Evolutionary conservation across 805 yeast genomes (phyloP).

Genomic region (Allodekkera sacchari): DNA sequence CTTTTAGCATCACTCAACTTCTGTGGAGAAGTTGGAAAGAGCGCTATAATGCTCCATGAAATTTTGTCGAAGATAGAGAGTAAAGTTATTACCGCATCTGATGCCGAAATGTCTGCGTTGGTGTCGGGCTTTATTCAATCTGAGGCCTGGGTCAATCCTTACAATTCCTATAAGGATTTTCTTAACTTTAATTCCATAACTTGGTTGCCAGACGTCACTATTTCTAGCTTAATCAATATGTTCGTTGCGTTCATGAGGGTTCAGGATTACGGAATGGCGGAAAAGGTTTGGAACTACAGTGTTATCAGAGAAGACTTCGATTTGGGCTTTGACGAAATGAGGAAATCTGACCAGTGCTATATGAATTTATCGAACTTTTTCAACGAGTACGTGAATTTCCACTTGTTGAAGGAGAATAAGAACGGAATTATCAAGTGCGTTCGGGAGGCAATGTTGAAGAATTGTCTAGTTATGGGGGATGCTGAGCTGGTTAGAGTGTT

Average conservation of each 20-base stretch:
- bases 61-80: conserved; percentile 28
- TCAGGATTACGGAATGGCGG: conserved; percentile 16
- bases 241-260: conserved; percentile 16
- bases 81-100: conserved; percentile 6
- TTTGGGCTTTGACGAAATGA: conserved; percentile 7
- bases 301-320: conserved; percentile 27
- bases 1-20: conserved; percentile 45
- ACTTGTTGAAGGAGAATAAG: conserved; percentile 14
- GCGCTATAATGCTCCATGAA: conserved; percentile 50
- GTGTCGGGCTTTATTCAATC: conserved; percentile 22
- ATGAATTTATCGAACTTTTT: conserved; percentile 13
- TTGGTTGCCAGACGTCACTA: conserved; percentile 28
- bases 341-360: conserved; percentile 8
- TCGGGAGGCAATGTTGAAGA: conserved; percentile 23
- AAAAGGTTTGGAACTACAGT: conserved; percentile 24
- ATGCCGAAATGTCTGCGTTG: conserved; percentile 11
- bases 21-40: conserved; percentile 39
- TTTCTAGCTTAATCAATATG: conserved; percentile 17
- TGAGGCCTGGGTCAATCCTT: conserved; percentile 18
- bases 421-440: conserved; percentile 19
- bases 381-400: conserved; percentile 14
- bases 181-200: conserved; percentile 20
- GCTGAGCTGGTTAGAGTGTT: conserved; percentile 16
- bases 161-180: conserved; percentile 17
- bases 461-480: conserved; percentile 17